These are phyloP conservation scores for Clarkia xantiana DNA, from an alignment of 345 rosid genomes.

Conservation along the genomic window DNA sequence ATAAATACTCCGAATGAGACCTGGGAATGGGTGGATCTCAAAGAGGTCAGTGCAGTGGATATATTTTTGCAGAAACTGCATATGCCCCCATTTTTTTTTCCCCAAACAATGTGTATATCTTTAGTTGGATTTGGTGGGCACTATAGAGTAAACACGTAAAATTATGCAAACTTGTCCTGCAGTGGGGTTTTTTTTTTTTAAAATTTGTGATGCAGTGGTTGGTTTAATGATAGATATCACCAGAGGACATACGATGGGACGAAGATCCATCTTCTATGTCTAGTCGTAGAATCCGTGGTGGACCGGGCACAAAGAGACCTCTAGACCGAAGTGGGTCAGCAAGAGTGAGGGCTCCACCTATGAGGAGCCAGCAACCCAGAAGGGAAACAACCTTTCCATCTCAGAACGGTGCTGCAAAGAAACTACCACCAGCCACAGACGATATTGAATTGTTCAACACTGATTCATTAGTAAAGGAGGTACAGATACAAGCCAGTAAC, in stretches of 20 bases:
- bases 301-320: conserved; percentile 29
- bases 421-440: conserved; percentile 21
- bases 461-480: conserved; percentile 47
- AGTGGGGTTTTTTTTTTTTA: no score
- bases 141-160: no score
- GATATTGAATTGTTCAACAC: conserved; percentile 80
- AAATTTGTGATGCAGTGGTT: no score
- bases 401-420: conserved; percentile 51
- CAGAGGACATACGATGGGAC: conserved; percentile 86
- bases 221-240: conserved; percentile 39
- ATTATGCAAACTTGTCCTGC: no score
- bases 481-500: background rate
- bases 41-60: conserved; percentile 28
- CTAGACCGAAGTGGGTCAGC: conserved; percentile 26
- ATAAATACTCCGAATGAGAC: conserved; percentile 47
- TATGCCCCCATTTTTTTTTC: no score
- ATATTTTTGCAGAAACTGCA: no score
- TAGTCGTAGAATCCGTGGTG: conserved; percentile 34
- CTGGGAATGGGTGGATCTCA: conserved; percentile 96
- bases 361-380: conserved; percentile 33
- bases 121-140: no score
- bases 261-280: conserved; percentile 40
- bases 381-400: conserved; percentile 26
- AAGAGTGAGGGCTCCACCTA: conserved; percentile 48
- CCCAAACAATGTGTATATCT: no score